phyloP scores from a whole-genome alignment of 164 flowering plant species.

The Stephania japonica region DNA sequence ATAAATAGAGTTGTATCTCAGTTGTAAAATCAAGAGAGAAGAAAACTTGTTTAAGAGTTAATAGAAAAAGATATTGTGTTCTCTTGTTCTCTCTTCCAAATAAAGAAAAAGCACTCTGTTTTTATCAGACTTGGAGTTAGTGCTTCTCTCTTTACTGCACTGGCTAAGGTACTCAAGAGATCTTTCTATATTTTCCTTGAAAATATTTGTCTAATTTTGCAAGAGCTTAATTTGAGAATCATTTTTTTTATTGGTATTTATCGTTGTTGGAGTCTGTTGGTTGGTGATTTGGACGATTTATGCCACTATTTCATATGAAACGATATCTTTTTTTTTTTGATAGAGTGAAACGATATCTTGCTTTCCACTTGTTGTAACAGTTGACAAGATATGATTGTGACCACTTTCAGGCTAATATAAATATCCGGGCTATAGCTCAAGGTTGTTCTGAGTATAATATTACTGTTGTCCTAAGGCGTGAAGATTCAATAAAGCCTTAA shows the following conservation, averaged over 20 bases:
- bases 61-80: too few species aligned
- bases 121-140: conserved; percentile 53
- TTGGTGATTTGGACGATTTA: not conserved
- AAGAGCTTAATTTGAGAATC: not conserved
- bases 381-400: not conserved
- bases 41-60: too few species aligned
- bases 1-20: too few species aligned
- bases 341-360: not conserved
- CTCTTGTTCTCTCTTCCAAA: too few species aligned
- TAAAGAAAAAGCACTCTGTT: too few species aligned
- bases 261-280: not conserved
- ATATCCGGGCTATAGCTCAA: conserved; percentile 93
- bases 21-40: too few species aligned
- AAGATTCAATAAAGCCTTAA: conserved; percentile 85
- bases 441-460: conserved; percentile 96
- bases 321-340: not conserved
- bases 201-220: not conserved
- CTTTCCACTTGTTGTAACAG: not conserved
- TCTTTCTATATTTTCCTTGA: not conserved
- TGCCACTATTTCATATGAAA: not conserved
- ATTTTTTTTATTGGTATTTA: too few species aligned
- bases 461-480: conserved; percentile 82
- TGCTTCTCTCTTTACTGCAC: conserved; percentile 88
- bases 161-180: conserved; percentile 62
- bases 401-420: conserved; percentile 74